Conservation (phyloP, 495 filamentous ascomycete genomes). For the Daldinia loculata region DNA sequence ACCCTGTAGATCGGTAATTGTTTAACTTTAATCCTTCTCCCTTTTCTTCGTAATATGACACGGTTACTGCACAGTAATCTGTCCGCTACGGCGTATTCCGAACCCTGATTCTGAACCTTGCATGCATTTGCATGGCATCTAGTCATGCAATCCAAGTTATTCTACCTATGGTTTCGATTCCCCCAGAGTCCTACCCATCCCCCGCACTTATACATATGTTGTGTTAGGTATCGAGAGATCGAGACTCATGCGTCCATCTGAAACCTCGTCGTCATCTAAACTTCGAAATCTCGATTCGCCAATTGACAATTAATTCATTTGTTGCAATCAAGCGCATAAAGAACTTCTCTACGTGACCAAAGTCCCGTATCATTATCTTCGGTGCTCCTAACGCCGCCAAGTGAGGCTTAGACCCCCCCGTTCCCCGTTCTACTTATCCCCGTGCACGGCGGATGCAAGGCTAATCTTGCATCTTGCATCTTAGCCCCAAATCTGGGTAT, state of each 20-base stretch:
- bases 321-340: neutral
- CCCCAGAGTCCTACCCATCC: neutral
- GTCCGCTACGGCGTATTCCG: neutral
- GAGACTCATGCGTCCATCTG: neutral
- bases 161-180: neutral
- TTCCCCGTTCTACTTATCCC: neutral
- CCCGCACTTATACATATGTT: constrained; percentile 10
- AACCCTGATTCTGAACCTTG: neutral
- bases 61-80: neutral
- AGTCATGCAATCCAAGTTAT: neutral
- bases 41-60: neutral
- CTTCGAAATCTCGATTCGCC: neutral
- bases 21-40: neutral
- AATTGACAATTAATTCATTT: constrained; percentile 15
- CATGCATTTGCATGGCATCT: neutral
- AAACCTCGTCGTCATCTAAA: constrained; percentile 1
- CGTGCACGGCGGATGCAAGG: constrained; percentile 11
- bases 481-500: constrained; percentile 3
- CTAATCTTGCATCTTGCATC: constrained; percentile 27
- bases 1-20: neutral
- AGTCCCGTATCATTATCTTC: neutral
- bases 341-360: neutral
- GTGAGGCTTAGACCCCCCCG: constrained; percentile 11
- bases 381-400: neutral
- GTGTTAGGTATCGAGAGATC: neutral